Base-by-base conservation (phyloP, 768 basidiomycete species). In the Exidia glandulosa region DNA sequence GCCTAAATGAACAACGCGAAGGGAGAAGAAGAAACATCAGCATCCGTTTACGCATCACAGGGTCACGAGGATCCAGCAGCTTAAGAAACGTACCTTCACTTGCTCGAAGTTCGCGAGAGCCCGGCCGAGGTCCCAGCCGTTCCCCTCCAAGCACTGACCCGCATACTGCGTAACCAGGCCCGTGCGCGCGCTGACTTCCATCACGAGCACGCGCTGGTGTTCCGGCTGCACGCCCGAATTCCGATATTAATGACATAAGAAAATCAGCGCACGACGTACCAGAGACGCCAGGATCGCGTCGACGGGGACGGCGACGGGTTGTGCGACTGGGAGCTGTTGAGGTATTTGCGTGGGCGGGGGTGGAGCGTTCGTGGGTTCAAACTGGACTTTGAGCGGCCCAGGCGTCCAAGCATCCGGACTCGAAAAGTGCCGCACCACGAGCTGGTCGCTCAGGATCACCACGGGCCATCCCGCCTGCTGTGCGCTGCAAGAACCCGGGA, bases 391-490 rank as follows among this genome's bases (percentile, higher is more conserved):
- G 75, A 93, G 79, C 7, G 85, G 82, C 7, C 90, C 88, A 34
- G 82, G 81, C 64, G 73, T 77, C 86, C 92, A 95, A 23, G 88
- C 87, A 62, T 85, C 85, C 57, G 82, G 82, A 64, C 83, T 87
- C 3, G 92, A 90, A 71, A 90, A 95, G n/a, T 77, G 79, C 45
- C 94, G 86, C 59, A 97, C 76, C 36, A 83, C 83, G 73, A 87
- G 82, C 63, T 90, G 84, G 71, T 99, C 96, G 16, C 93, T 96
- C 2, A 97, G 76, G 65, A 98, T 86, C 60, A 84, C 76, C 60
- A 92, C 88, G 56, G 90, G 86, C 96, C 96, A 99, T 13, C 94
- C 92, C 58, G 81, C 84, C 57, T 77, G 65, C 67, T 84, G 86
- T 3, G 95, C 93, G 34, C 94, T 86, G 63, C 41, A 32, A 62